phyloP scores from a whole-genome alignment of 306 rosid species.

The Styphnolobium japonicum region DNA sequence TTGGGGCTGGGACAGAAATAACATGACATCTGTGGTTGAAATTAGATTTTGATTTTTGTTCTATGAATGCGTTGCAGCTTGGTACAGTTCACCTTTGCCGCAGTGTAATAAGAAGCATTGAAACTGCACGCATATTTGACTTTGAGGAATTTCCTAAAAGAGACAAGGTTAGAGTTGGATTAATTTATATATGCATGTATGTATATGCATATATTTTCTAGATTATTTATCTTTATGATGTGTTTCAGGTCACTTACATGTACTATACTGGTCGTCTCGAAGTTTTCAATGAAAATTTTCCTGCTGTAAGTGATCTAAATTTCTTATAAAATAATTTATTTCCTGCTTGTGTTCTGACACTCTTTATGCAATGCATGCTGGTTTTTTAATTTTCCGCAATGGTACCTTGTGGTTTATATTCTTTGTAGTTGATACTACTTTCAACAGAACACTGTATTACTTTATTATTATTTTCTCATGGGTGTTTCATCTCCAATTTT shows the following conservation, averaged over 20 bases:
- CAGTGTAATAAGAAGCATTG: conserved; percentile 96
- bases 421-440: background rate
- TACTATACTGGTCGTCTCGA: conserved; percentile 99
- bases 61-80: conserved; percentile 63
- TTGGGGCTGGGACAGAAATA: background rate
- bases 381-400: background rate
- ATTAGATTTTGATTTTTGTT: conserved; percentile 18
- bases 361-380: background rate
- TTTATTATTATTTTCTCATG: background rate
- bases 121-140: conserved; percentile 92
- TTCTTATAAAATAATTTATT: conserved; percentile 15
- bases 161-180: conserved; percentile 74
- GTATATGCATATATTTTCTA: background rate
- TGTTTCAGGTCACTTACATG: conserved; percentile 89
- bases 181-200: background rate
- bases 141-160: conserved; percentile 94
- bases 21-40: conserved; percentile 12
- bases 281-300: conserved; percentile 94
- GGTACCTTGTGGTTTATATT: background rate
- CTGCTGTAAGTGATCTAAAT: conserved; percentile 65
- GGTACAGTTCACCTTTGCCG: conserved; percentile 98
- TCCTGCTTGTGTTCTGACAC: conserved; percentile 7
- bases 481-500: background rate
- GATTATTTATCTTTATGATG: conserved; percentile 23
- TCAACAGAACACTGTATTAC: background rate